Base-by-base conservation (phyloP, 208 protist genomes). In the Crithidia brevicula region DNA sequence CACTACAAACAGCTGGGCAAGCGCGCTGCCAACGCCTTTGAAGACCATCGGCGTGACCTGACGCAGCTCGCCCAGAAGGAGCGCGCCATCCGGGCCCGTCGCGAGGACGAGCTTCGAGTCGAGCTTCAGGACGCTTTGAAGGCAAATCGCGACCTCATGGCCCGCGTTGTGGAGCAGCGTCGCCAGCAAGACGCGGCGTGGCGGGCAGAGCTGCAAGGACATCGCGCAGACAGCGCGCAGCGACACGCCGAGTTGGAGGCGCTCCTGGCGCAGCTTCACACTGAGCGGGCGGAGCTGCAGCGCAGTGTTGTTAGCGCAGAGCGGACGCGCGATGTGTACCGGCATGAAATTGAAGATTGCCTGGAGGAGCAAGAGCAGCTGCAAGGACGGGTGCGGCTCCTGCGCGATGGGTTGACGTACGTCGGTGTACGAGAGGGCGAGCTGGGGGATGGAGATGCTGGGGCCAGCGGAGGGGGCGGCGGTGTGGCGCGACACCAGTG, bases 41-140 rank as follows among this genome's bases (percentile, higher is more conserved):
- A 88, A 23, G 67, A 69, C 47, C 91, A 96, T 78, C 82, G 91
- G 0, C 64, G 73, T 38, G 87, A 96, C 36, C 71, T 96, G 23
- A 87, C 78, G 18, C 80, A 82, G 33, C 80, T 96, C 10, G 52
- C 67, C 33, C 82, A 90, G 47, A 91, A 85, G 64, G 85, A 93
- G 65, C 85, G 80, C 4, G 85, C 84, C 46, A 64, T 91, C 5
- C 73, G 76, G n/a, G 51, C 63, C 10, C 69, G 74, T 8, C 58
- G 71, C 38, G 86, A 93, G 66, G 85, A 92, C 23, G 54, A 49
- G n/a, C 76, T 93, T 57, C 83, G 85, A 2, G 43, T 31, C 16
- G 71, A 87, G 61, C 58, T 95, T n/a, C 49, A 79, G 43, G 62
- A 72, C 25, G 62, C 74, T 18, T 45, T 81, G 36, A 27, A 31